phyloP scores from a whole-genome alignment of 1,284 basidiomycete species.

The Porogramme epimiltina region DNA sequence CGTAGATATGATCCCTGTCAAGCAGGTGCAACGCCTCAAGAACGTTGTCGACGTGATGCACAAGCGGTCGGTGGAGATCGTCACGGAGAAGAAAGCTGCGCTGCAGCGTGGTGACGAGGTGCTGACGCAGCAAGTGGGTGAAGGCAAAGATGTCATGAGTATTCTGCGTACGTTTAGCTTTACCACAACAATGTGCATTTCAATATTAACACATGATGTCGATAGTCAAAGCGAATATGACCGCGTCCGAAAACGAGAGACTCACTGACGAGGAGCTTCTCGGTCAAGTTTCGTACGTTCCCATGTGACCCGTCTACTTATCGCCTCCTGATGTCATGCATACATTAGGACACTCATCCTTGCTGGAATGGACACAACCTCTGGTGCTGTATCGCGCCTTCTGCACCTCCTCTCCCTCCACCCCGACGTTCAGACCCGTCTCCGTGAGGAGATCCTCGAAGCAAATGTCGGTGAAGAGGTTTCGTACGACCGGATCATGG shows the following conservation, averaged over 20 bases:
- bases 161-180: slow-evolving; percentile 37
- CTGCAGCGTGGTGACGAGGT: slow-evolving; percentile 23
- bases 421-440: slow-evolving; percentile 6
- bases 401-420: slow-evolving; percentile 22
- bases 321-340: not conserved
- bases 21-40: slow-evolving; percentile 34
- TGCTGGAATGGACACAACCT: slow-evolving; percentile 32
- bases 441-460: slow-evolving; percentile 27
- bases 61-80: slow-evolving; percentile 39
- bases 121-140: slow-evolving; percentile 31
- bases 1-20: slow-evolving; percentile 36
- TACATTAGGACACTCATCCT: slow-evolving; percentile 26
- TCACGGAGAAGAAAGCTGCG: slow-evolving; percentile 37
- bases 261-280: slow-evolving; percentile 25
- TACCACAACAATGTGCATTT: too few species aligned
- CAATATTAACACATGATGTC: not conserved
- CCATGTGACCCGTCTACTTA: not conserved
- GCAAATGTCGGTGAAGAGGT: slow-evolving; percentile 22
- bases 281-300: slow-evolving; percentile 28
- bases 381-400: slow-evolving; percentile 29
- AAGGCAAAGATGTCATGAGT: slow-evolving; percentile 48
- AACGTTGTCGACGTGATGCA: slow-evolving; percentile 39
- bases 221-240: slow-evolving; percentile 29
- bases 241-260: slow-evolving; percentile 22
- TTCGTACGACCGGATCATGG: slow-evolving; percentile 31